Evolutionary conservation across 2,329 filamentous ascomycete genomes (phyloP).

Genomic region (Sphaerostilbella broomeana): DNA sequence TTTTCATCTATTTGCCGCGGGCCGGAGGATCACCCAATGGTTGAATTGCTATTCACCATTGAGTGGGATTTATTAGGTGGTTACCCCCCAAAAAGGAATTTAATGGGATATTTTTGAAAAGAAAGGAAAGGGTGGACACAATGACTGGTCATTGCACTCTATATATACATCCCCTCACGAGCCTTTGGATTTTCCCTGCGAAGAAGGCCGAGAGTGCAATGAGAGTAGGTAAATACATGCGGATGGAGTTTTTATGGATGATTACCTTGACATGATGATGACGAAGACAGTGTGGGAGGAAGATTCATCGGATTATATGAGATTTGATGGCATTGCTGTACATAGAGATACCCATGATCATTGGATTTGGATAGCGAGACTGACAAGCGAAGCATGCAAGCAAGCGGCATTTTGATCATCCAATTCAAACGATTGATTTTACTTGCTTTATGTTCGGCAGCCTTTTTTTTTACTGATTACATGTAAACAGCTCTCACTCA

Average conservation of each 20-base stretch:
- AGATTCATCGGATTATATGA: no score
- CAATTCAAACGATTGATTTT: no score
- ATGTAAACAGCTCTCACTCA: no score
- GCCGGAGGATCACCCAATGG: conserved; percentile 23
- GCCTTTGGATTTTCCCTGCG: neutral
- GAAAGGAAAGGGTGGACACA: neutral
- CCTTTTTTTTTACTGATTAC: no score
- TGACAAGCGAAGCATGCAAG: conserved; percentile 18
- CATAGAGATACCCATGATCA: conserved; percentile 28
- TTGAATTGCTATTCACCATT: conserved; percentile 23
- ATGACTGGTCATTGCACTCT: conserved; percentile 4
- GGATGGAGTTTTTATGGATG: neutral
- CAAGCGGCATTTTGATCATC: conserved; percentile 25
- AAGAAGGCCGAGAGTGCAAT: neutral
- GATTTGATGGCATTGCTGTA: conserved; percentile 16
- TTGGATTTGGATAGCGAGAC: conserved; percentile 19
- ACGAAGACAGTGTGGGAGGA: conserved; percentile 12
- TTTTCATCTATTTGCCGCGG: conserved; percentile 18
- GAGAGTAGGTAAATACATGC: neutral
- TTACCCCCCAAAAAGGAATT: conserved; percentile 1
- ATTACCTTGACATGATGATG: conserved; percentile 9
- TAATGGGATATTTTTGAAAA: neutral
- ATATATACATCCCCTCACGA: no score
- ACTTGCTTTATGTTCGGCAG: no score
- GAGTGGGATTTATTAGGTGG: no score